These are phyloP conservation scores for Talaromyces adpressus DNA, from an alignment of 495 filamentous ascomycete genomes.

Conservation along the genomic window DNA sequence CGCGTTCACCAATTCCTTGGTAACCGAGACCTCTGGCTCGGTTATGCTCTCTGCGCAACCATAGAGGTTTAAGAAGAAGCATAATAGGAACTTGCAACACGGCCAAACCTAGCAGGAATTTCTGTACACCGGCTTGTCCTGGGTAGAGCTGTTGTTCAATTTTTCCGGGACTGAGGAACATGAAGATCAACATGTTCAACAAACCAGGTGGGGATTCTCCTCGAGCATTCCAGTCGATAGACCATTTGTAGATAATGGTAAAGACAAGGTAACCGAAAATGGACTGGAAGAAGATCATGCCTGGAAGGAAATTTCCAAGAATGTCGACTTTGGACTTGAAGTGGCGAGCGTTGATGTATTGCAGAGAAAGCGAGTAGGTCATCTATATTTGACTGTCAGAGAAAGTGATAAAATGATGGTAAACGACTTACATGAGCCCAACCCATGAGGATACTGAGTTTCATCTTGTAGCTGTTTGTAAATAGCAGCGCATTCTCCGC, in stretches of 20 bases:
- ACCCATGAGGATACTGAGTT: constrained; percentile 91
- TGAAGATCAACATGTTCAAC: constrained; percentile 99
- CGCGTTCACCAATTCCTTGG: constrained; percentile 81
- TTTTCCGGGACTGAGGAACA: constrained; percentile 86
- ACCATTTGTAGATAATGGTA: constrained; percentile 96
- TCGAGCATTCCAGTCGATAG: constrained; percentile 73
- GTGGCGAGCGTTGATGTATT: constrained; percentile 86
- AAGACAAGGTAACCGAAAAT: constrained; percentile 97
- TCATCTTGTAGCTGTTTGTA: constrained; percentile 99
- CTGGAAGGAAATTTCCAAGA: constrained; percentile 92
- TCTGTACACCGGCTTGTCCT: constrained; percentile 69
- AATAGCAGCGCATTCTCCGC: constrained; percentile 91
- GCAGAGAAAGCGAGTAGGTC: constrained; percentile 93
- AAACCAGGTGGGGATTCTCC: constrained; percentile 67
- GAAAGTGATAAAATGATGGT: not conserved
- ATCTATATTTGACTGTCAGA: constrained; percentile 43
- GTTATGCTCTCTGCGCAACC: constrained; percentile 89
- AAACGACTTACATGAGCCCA: constrained; percentile 68
- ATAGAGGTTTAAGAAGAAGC: constrained; percentile 92
- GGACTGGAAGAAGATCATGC: constrained; percentile 98
- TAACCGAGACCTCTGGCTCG: constrained; percentile 80
- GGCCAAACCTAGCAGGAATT: constrained; percentile 74
- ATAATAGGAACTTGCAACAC: constrained; percentile 81
- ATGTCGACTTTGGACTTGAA: constrained; percentile 94
- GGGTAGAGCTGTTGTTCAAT: constrained; percentile 62